Percentiles rank a stretch among this genome's conserved stretches.
Conservation (phyloP, 495 filamentous ascomycete species). For the Sabuloglossum arenarium region DNA sequence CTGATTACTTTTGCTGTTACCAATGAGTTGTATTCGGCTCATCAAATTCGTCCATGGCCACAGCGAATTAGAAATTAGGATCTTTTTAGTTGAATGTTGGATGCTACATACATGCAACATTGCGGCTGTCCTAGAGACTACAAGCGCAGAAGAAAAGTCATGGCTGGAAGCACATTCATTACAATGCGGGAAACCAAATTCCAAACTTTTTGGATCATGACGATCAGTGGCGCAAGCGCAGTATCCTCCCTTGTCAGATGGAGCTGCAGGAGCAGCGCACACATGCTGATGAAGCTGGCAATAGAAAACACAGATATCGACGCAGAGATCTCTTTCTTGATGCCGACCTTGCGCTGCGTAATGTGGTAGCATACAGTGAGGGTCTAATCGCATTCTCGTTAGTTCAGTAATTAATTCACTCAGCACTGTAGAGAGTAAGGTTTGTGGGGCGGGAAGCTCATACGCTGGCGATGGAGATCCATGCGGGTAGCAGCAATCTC, state of each 20-base stretch:
- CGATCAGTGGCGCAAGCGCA: constrained; percentile 37
- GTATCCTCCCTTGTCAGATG: constrained; percentile 45
- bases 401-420: not conserved
- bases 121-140: too few species aligned
- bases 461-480: constrained; percentile 70
- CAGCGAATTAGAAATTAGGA: not conserved
- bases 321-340: constrained; percentile 59
- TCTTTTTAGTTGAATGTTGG: not conserved
- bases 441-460: constrained; percentile 1
- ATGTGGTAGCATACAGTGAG: constrained; percentile 63
- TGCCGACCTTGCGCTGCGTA: constrained; percentile 61
- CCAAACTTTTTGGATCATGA: not conserved
- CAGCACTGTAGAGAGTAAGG: not conserved
- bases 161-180: not conserved
- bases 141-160: not conserved
- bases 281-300: constrained; percentile 57
- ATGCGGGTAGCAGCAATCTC: constrained; percentile 60
- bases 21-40: not conserved
- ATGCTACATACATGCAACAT: not conserved
- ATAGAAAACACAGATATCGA: constrained; percentile 59
- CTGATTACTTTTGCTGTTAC: not conserved
- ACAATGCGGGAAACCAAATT: not conserved
- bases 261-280: constrained; percentile 43
- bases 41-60: not conserved
- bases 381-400: constrained; percentile 23